phyloP scores from a whole-genome alignment of 257 asterid genomes.

The Osmanthus fragrans region DNA sequence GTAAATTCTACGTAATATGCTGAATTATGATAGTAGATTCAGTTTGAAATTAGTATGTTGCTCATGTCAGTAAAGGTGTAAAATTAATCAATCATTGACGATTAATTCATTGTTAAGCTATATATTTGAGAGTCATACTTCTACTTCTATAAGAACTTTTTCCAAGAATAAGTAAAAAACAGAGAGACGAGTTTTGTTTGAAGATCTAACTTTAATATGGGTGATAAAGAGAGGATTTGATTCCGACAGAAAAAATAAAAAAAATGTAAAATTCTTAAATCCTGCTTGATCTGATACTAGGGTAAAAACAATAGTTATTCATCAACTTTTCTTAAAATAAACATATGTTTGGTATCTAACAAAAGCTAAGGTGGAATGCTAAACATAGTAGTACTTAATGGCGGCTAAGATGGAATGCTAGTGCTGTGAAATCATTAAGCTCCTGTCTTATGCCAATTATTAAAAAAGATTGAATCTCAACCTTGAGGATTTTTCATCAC shows the following conservation, averaged over 20 bases:
- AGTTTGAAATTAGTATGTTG: neutral
- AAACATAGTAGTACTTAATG: neutral
- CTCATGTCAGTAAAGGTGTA: neutral
- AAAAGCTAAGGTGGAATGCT: too few relatives aligned
- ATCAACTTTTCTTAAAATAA: neutral
- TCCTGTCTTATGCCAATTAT: too few relatives aligned
- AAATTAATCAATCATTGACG: neutral
- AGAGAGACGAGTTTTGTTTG: neutral
- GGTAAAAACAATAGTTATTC: neutral
- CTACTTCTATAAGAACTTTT: neutral
- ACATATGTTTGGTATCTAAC: too few relatives aligned
- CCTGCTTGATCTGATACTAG: neutral
- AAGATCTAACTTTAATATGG: neutral
- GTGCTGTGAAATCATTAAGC: neutral
- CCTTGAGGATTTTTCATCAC: too few relatives aligned
- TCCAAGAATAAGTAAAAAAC: neutral
- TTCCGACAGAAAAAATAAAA: neutral
- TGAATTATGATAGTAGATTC: neutral
- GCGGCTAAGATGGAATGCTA: neutral
- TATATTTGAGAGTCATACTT: too few relatives aligned
- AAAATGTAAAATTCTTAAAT: neutral
- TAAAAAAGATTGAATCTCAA: too few relatives aligned
- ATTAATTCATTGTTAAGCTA: neutral
- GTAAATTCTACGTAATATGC: too few relatives aligned
- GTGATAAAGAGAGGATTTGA: neutral